Evolutionary conservation across 129 eudicot genomes (phyloP).

Genomic region (Solidago caesia): DNA sequence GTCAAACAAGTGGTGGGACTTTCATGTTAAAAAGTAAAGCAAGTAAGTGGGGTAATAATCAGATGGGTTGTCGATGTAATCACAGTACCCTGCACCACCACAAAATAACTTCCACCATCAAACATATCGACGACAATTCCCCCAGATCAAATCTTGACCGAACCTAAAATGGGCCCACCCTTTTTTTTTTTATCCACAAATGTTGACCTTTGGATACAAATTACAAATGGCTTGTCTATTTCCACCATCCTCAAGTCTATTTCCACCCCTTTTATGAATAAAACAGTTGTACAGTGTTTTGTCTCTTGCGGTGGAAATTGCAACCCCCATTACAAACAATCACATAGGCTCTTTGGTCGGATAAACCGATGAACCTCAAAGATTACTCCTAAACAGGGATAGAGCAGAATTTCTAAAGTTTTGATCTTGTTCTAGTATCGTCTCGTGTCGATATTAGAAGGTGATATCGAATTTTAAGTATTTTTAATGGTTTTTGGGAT

Average conservation of each 20-base stretch:
- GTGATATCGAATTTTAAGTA: no score
- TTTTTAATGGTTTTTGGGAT: no score
- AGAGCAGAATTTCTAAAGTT: no score
- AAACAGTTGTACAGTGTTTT: no score
- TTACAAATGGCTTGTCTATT: no score
- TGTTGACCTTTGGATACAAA: not conserved
- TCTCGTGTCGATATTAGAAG: no score
- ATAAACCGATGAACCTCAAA: not conserved
- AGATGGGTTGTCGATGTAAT: conserved; percentile 27
- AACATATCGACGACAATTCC: conserved; percentile 18
- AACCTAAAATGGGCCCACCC: conserved; percentile 2
- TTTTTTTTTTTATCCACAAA: conserved; percentile 4
- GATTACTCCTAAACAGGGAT: no score
- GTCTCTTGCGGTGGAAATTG: no score
- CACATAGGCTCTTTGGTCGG: not conserved
- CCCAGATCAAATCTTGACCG: conserved; percentile 27
- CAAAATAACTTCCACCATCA: conserved; percentile 17
- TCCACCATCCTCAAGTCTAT: no score
- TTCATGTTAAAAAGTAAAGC: conserved; percentile 7
- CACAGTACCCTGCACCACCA: conserved; percentile 31
- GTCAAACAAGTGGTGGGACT: conserved; percentile 12
- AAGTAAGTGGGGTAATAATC: conserved; percentile 29
- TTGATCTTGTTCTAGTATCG: no score
- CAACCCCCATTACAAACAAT: no score
- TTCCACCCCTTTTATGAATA: no score